These are phyloP conservation scores for Shiraia sp. DNA, from an alignment of 2,329 filamentous ascomycete genomes.

Conservation along the genomic window DNA sequence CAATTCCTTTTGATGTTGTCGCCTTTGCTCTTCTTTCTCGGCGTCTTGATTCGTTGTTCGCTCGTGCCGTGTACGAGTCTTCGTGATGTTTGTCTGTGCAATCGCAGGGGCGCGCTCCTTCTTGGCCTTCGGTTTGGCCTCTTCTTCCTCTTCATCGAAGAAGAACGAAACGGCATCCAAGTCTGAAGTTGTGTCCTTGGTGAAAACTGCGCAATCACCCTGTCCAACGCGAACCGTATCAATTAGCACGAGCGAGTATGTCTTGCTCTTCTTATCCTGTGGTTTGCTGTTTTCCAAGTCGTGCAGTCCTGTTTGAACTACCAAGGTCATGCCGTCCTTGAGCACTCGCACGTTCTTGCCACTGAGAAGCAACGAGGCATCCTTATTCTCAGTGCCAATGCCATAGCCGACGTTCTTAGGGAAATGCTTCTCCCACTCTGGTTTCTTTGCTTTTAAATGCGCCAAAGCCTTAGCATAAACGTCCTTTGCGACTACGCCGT, in stretches of 20 bases:
- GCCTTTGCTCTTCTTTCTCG: conserved; percentile 82
- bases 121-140: conserved; percentile 86
- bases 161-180: conserved; percentile 96
- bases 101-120: conserved; percentile 85
- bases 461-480: conserved; percentile 85
- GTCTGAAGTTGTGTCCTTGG: conserved; percentile 87
- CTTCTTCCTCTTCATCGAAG: conserved; percentile 90
- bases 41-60: conserved; percentile 86
- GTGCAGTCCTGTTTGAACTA: conserved; percentile 84
- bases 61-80: conserved; percentile 88
- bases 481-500: conserved; percentile 84
- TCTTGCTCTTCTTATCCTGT: conserved; percentile 86
- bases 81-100: conserved; percentile 92
- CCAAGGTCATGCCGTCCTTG: conserved; percentile 96
- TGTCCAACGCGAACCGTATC: conserved; percentile 90
- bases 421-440: conserved; percentile 93
- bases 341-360: conserved; percentile 81
- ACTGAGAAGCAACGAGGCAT: conserved; percentile 80
- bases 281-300: conserved; percentile 86
- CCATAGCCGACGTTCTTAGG: conserved; percentile 89
- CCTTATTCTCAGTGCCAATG: conserved; percentile 89
- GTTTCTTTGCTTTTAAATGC: conserved; percentile 85
- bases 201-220: conserved; percentile 83
- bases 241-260: conserved; percentile 86
- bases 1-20: conserved; percentile 90